Evolutionary conservation across 106 monocot species (phyloP), one percentile per base, ranked within the genome.

Genomic region (Iris macrosiphon): DNA sequence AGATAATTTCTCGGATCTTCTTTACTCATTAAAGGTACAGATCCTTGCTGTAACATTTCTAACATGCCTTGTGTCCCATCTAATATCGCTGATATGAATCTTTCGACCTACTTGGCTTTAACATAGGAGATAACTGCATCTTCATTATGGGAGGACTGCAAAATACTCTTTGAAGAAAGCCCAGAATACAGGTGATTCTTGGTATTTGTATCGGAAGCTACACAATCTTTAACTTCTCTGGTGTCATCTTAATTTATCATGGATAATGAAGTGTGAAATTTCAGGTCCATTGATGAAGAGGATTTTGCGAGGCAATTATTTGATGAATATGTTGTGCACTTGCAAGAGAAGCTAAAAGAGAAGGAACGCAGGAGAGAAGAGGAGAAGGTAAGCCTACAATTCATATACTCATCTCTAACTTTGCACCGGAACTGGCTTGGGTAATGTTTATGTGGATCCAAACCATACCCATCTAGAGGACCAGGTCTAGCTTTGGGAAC

Each of bases 301-400:
- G 69, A 50, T 31, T 71, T 68, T 70, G 75, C 49, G n/a, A 83
- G 48, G 61, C 91, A 98, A 64, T 61, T 91, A 67, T 98, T 98
- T 73, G 87, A 98, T 40, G 91, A 83, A 12, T 84, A 89, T 57
- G 55, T 91, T 52, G 49, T 54, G 4, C 77, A 84, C 67, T 71
- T 98, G 71, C 89, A 81, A 73, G 98, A 98, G 49, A 98, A 81
- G 71, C 60, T 68, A 31, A 91, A 78, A 72, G 96, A 98, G 64
- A 98, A 83, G 60, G 96, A 90, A 27, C 85, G 86, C 8, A 76
- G 72, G 64, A 98, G 78, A 67, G 86, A 98, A 49, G 96, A 98
- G 65, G 91, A 91, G 49, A 98, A 98, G 80, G 96, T 89, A 78
- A 42, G 29, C 2, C 4, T 2, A 52, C 16, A n/a, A 18, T 40